phyloP scores from a whole-genome alignment of 2,329 filamentous ascomycete species.

The Chaetothyriales sp. region DNA sequence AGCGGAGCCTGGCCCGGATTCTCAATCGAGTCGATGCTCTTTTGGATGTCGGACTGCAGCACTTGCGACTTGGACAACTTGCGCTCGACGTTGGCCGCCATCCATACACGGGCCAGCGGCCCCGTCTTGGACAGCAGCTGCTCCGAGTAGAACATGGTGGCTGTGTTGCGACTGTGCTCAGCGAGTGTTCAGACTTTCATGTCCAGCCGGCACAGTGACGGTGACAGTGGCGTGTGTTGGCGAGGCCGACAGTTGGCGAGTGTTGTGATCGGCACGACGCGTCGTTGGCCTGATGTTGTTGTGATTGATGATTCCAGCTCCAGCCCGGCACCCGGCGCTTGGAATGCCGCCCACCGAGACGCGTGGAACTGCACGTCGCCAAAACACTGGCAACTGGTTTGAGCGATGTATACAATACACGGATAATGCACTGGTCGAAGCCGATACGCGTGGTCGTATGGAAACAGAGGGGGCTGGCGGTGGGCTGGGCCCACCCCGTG shows the following conservation, averaged over 20 bases:
- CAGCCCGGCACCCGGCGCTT: background rate
- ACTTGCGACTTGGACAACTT: slow-evolving; percentile 97
- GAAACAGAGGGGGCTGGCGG: background rate
- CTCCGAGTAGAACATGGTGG: slow-evolving; percentile 89
- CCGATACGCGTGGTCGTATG: background rate
- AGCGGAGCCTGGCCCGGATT: slow-evolving; percentile 86
- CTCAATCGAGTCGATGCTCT: slow-evolving; percentile 91
- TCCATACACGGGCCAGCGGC: slow-evolving; percentile 92
- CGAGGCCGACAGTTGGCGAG: background rate
- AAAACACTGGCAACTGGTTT: background rate
- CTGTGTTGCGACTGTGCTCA: background rate
- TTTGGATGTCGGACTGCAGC: slow-evolving; percentile 82
- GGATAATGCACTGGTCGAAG: background rate
- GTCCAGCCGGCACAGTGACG: background rate
- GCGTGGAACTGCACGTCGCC: background rate
- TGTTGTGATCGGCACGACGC: background rate
- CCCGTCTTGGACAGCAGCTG: slow-evolving; percentile 91
- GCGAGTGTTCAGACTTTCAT: background rate
- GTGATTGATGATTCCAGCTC: background rate
- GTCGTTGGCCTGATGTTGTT: background rate
- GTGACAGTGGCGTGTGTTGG: background rate
- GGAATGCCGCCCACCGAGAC: background rate
- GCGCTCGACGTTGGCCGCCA: slow-evolving; percentile 94
- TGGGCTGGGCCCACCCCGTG: background rate
- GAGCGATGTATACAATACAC: background rate